Base-by-base conservation (phyloP, 768 basidiomycete species). In the Phaeotremella fagi region DNA sequence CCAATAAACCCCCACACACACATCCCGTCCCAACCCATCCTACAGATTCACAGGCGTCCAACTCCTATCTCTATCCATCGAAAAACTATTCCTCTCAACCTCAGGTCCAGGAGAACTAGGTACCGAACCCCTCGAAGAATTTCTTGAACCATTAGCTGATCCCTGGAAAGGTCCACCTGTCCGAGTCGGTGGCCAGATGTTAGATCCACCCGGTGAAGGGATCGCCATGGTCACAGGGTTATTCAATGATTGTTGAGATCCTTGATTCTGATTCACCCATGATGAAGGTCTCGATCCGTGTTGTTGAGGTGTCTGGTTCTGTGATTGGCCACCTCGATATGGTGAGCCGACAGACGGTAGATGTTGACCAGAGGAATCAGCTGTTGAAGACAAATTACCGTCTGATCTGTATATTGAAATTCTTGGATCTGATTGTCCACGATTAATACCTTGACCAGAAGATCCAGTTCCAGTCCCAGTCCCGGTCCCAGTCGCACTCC, bases 91-190 rank as follows among this genome's bases (percentile, higher is more conserved):
- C 26, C 63, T 55, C n/a, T 47, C 63, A 16, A 48, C 26, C 11
- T 60, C 63, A 22, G 60, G 60, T 28, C 68, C 68, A 16, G 67
- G 67, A 27, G 57, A 60, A 36, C 43, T 48, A 7, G 67, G 67
- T 7, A 62, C 67, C 16, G 51, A 54, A 0, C 67, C 67, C 47
- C 64, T 56, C 1, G 59, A 61, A 15, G 61, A 63, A 22, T 61
- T 50, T 36, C 59, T 48, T 14, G 53, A 55, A 14, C 50, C 54
- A 48, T 44, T 53, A 41, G 48, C 59, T 22, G 22, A 52, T 18
- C 59, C 56, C 43, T 67, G 66, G 55, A 68, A 68, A 11, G 66
- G 66, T 20, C 66, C 63, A 5, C 63, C n/a, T 48, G 59, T 45
- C 45, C 37, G n/a, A 23, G 14, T 23, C 12, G 25, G 31, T 20